Evolutionary conservation across 140 eudicot species (phyloP), one percentile per base, ranked within the genome.

Genomic region (Ambrosia hybrid): DNA sequence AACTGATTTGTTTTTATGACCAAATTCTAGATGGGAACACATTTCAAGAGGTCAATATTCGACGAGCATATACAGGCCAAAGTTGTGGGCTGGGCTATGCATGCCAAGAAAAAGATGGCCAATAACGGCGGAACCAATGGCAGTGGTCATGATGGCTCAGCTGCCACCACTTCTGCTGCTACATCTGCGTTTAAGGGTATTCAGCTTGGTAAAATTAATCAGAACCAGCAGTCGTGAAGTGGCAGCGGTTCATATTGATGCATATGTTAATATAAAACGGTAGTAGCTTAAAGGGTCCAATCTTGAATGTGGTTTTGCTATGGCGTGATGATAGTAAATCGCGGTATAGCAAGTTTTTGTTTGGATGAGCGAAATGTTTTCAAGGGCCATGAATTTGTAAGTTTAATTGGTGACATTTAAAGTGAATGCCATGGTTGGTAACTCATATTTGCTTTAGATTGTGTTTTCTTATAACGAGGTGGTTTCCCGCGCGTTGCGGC

Each of bases 1-100:
- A 41, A 30, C 13, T 36, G 12, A 59, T 17, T 0, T 7, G 37
- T 65, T 11, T 3, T 30, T 1, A 39, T 15, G 7, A 51, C 53
- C 17, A 73, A 36, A 37, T 57, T 74, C 8, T 70, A 79, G 95
- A 89, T 89, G 96, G 96, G 92, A 72, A 89, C 89, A 17, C 33
- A 85, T 58, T 84, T 76, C 82, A 86, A 86, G 79, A 84, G 73
- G 71, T 83, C 84, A 0, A 84, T 86, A 77, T 89, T 89, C 67
- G 88, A 86, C 8, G 96, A 89, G 33, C 81, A 75, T 53, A 77
- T 84, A 63, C 91, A 86, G 68, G 92, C 78, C 9, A 77, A 81
- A 57, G 16, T 89, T 1, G 65, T 70, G 17, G 87, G 76, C 2
- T 89, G 96, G 96, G 91, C 87, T 0, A 75, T 55, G 6, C 59